Percentiles rank a stretch among this genome's conserved stretches.
Evolutionary conservation across 768 basidiomycete genomes (phyloP).

Genomic region (Kwoniella sp.): DNA sequence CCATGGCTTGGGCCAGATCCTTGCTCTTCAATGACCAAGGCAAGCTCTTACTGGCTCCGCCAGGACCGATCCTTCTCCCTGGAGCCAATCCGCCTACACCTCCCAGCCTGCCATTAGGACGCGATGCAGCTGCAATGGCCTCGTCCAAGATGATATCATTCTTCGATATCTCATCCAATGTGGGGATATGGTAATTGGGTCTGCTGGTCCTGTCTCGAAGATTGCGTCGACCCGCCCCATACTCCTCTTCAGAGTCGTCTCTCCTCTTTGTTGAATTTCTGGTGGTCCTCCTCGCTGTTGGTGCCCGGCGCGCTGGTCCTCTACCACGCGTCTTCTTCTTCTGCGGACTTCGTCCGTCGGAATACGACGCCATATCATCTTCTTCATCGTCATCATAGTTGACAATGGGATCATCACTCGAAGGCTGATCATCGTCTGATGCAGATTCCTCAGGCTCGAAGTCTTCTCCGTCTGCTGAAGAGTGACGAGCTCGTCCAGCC

Average conservation of each 20-base stretch:
- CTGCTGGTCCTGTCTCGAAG: constrained; percentile 24
- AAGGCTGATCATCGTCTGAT: constrained; percentile 20
- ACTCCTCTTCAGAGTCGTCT: constrained; percentile 36
- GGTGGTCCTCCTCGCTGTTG: constrained; percentile 23
- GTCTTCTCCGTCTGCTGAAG: constrained; percentile 39
- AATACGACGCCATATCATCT: constrained; percentile 22
- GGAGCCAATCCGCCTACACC: constrained; percentile 28
- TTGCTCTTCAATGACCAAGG: constrained; percentile 40
- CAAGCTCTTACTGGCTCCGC: constrained; percentile 20
- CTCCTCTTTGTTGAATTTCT: constrained; percentile 17
- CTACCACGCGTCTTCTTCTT: not conserved
- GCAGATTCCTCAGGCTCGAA: constrained; percentile 30
- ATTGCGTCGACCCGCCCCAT: constrained; percentile 16
- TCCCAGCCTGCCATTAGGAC: constrained; percentile 22
- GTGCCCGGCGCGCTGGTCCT: constrained; percentile 7
- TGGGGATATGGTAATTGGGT: constrained; percentile 44
- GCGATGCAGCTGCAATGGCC: constrained; percentile 26
- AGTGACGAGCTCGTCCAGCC: constrained; percentile 24
- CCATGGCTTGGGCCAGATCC: constrained; percentile 47
- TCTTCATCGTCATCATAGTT: constrained; percentile 27
- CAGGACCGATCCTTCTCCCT: constrained; percentile 32
- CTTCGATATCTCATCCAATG: constrained; percentile 35
- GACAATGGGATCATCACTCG: constrained; percentile 31
- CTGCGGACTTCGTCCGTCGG: not conserved
- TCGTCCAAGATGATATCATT: constrained; percentile 27